Evolutionary conservation across 768 basidiomycete genomes (phyloP).

Genomic region (Suillus subluteus): DNA sequence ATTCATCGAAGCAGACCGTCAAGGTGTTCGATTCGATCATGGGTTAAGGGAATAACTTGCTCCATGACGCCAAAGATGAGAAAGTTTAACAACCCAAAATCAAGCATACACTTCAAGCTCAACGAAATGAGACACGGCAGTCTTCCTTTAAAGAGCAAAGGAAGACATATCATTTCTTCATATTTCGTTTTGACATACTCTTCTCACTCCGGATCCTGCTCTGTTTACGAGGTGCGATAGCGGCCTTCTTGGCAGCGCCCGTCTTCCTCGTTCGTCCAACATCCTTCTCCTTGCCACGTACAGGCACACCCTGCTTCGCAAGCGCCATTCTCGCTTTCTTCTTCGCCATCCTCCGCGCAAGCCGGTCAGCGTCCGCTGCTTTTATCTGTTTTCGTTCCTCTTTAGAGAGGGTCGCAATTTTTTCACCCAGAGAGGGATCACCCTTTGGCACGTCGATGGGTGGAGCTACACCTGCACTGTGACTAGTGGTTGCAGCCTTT

Average conservation of each 20-base stretch:
- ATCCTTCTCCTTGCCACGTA: slow-evolving; percentile 47
- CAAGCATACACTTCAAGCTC: not conserved
- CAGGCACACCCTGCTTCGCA: slow-evolving; percentile 41
- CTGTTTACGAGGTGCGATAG: slow-evolving; percentile 34
- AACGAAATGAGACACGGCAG: not conserved
- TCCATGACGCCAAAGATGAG: not conserved
- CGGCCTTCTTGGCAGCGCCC: slow-evolving; percentile 27
- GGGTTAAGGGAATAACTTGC: not conserved
- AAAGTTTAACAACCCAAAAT: not conserved
- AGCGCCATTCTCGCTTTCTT: slow-evolving; percentile 74
- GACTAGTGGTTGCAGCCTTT: slow-evolving; percentile 6
- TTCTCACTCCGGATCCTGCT: slow-evolving; percentile 57
- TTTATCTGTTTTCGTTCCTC: slow-evolving; percentile 87
- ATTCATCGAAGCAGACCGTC: not conserved
- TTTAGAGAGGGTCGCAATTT: slow-evolving; percentile 77
- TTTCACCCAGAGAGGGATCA: slow-evolving; percentile 79
- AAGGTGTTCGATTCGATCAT: not conserved
- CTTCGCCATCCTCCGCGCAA: slow-evolving; percentile 86
- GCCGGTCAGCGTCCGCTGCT: slow-evolving; percentile 74
- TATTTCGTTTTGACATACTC: slow-evolving; percentile 56
- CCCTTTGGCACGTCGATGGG: slow-evolving; percentile 60
- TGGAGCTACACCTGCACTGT: slow-evolving; percentile 10
- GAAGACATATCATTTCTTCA: slow-evolving; percentile 49
- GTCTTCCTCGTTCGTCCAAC: slow-evolving; percentile 46
- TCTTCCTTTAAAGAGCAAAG: not conserved